Evolutionary conservation across 192 early-diverging fungal species (phyloP), one percentile per base, ranked within the genome.

Genomic region (Podila epigama): DNA sequence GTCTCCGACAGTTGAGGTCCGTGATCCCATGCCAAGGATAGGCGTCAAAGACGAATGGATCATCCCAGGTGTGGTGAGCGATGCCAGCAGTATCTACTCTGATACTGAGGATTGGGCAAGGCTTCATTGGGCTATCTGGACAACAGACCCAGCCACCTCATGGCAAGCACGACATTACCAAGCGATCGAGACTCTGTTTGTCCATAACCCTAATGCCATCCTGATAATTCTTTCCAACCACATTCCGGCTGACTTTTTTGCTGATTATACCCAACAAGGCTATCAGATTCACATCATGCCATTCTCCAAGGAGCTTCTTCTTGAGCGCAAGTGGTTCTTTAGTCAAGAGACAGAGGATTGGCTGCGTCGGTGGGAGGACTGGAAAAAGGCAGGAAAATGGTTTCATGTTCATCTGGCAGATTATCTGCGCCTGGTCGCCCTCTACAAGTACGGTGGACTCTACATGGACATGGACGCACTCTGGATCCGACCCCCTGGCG

Each of bases 401-500:
- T 88, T 88, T 57, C 80, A 80, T 31, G 83, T 79, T 18, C 85
- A 88, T 52, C 50, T 88, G 36, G 82, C 87, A 1, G 87, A 88
- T 60, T 88, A 86, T 48, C 62, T 88, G 59, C 66, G 85, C 41
- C 70, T 78, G 29, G 67, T 85, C 0, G 69, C 86, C 3, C 65
- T 88, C 3, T 86, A 88, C 70, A 86, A 86, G 32, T 88, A 88
- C 42, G 87, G 87, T 53, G 87, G 87, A 12, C 84, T 83, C 11
- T 88, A 86, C 71, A 88, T 88, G 87, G 87, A 88, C 58, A 88
- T 88, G 83, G 87, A 88, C 44, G 83, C 85, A 32, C 71, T 88
- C 16, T 88, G 85, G 87, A 68, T 85, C 7, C 82, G 85, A n/a
- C 58, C 77, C 0, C 87, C 87, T 15, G 83, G 83, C 0, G 82